These are phyloP conservation scores for Neofusicoccum ribis DNA, from an alignment of 2,329 filamentous ascomycete genomes.

Conservation along the genomic window DNA sequence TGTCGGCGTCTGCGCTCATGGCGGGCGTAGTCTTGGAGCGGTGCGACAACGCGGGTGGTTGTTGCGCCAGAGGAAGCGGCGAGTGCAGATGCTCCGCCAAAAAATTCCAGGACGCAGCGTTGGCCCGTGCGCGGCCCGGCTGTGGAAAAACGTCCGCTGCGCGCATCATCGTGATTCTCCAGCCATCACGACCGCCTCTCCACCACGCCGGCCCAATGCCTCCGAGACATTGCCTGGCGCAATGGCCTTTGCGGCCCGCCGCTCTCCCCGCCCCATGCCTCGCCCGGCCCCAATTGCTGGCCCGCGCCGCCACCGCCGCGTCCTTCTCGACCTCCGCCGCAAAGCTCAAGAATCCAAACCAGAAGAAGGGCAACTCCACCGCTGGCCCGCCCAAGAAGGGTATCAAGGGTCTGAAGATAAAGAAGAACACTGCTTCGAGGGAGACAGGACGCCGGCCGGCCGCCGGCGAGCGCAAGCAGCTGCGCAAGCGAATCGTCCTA, in stretches of 20 bases:
- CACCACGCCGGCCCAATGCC: constrained; percentile 25
- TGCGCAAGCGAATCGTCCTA: constrained; percentile 85
- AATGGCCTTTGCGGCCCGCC: constrained; percentile 22
- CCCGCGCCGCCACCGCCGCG: neutral
- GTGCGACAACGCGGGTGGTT: neutral
- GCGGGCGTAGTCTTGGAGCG: neutral
- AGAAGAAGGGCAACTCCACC: constrained; percentile 31
- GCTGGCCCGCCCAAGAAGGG: constrained; percentile 36
- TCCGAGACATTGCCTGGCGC: constrained; percentile 24
- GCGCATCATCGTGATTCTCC: neutral
- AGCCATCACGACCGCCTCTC: neutral
- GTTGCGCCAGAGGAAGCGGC: neutral
- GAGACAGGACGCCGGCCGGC: constrained; percentile 57
- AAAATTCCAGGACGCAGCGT: neutral
- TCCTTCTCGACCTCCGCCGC: constrained; percentile 38
- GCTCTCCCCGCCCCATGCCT: constrained; percentile 29
- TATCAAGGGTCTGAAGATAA: constrained; percentile 42
- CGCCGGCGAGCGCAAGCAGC: constrained; percentile 80
- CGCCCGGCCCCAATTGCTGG: constrained; percentile 20
- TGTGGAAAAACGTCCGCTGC: constrained; percentile 17
- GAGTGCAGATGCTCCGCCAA: neutral
- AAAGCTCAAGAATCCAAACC: constrained; percentile 27
- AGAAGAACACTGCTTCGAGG: constrained; percentile 31
- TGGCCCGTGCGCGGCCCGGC: constrained; percentile 8
- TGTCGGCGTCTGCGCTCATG: constrained; percentile 32